These are phyloP conservation scores for Dothideomycetidae sp. DNA, from an alignment of 2,329 filamentous ascomycete genomes.

Conservation along the genomic window DNA sequence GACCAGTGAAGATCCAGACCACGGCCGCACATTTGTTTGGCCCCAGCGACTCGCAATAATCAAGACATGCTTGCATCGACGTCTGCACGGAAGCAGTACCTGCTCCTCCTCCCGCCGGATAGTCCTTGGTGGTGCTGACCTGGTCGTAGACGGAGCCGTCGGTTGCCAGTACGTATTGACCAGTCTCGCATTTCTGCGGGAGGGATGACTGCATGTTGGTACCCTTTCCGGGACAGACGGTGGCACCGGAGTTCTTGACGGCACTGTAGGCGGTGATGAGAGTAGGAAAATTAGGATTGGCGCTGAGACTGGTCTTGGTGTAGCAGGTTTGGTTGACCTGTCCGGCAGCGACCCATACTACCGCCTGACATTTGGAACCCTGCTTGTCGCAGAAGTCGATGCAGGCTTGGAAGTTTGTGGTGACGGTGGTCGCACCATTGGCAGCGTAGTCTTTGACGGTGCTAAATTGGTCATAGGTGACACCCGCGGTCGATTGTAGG, in stretches of 20 bases:
- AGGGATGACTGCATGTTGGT: background rate
- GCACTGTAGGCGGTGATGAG: background rate
- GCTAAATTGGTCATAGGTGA: background rate
- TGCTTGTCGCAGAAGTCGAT: background rate
- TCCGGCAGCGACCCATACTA: background rate
- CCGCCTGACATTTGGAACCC: background rate
- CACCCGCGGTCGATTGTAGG: background rate
- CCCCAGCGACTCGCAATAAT: background rate
- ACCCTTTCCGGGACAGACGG: background rate
- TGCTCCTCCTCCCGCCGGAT: background rate
- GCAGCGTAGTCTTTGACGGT: background rate
- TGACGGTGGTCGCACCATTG: too few species aligned
- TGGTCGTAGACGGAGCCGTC: background rate
- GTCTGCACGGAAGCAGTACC: background rate
- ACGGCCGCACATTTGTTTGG: background rate
- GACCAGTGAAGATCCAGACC: too few species aligned
- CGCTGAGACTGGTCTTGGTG: background rate
- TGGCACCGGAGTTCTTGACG: background rate
- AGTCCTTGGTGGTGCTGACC: background rate
- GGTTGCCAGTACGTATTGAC: background rate
- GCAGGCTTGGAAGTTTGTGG: background rate
- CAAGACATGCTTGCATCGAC: background rate
- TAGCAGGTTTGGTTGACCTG: conserved; percentile 5
- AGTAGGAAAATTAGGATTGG: background rate
- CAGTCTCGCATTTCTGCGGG: background rate